phyloP scores from a whole-genome alignment of 306 rosid genomes.

The Trifolium fragiferum region DNA sequence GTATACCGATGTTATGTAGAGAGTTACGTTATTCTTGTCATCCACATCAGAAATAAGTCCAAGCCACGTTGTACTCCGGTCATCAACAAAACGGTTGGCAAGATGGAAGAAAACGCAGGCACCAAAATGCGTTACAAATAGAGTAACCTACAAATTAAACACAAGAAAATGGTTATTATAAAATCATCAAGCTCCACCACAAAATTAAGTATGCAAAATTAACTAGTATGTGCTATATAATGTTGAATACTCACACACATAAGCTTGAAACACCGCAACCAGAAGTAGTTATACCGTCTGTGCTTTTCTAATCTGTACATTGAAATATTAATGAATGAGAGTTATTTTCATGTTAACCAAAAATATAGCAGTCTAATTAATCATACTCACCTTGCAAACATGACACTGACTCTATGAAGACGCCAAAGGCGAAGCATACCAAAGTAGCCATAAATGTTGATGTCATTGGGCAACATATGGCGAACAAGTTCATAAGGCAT shows the following conservation, averaged over 20 bases:
- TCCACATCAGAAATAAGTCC: conserved; percentile 13
- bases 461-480: conserved; percentile 38
- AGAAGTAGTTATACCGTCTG: conserved; percentile 66
- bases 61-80: conserved; percentile 57
- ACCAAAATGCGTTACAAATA: conserved; percentile 63
- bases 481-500: conserved; percentile 64
- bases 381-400: conserved; percentile 67
- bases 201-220: conserved; percentile 11
- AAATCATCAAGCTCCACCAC: not conserved
- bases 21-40: not conserved
- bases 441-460: conserved; percentile 66
- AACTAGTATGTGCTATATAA: not conserved
- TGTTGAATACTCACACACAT: conserved; percentile 63
- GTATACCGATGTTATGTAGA: conserved; percentile 63
- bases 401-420: conserved; percentile 69
- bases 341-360: not conserved
- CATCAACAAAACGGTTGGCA: conserved; percentile 30
- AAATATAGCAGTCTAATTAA: not conserved
- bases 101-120: conserved; percentile 69
- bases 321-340: not conserved
- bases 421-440: conserved; percentile 88
- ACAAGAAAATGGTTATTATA: conserved; percentile 4
- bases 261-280: conserved; percentile 76
- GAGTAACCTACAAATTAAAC: conserved; percentile 65
- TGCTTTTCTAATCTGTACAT: conserved; percentile 78